Base-by-base conservation (phyloP, 345 rosid genomes). In the Eutrema japonicum region DNA sequence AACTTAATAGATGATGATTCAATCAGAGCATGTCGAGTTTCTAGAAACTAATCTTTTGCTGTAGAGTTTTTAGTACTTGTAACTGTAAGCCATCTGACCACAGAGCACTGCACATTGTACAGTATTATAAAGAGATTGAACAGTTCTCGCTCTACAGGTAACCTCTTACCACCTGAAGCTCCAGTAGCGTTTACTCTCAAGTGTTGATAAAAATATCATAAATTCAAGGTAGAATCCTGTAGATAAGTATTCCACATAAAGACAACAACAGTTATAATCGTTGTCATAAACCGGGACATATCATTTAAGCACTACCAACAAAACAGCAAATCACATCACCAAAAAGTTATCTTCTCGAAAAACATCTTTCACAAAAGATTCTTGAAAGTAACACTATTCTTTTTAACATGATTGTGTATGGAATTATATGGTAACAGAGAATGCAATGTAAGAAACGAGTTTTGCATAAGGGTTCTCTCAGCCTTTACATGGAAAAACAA, bases 291-390 rank as follows among this genome's bases (percentile, higher is more conserved):
- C 6, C 1, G 16, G 64, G 66, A 30, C 59, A 70, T 18, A 70
- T 61, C 76, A 70, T 56, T 63, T 56, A 56, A 42, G 42, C 51
- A 77, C 43, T 32, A 65, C 59, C 22, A 35, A 71, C 76, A 69
- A 77, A 77, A 77, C 63, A 71, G 36, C 72, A 49, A 35, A 65
- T 70, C 76, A 77, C 48, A 70, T 77, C 63, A 64, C 63, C 62
- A 56, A 56, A 49, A 37, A 33, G 2, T 57, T 58, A 32, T 6
- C 10, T 38, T 47, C 47, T 30, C 14, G 29, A 29, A 22, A 29
- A 26, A 13, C 26, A 0, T 13, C 10, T 43, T 57, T 43, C 46
- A 70, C 55, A 41, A 57, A 35, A 70, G 48, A 48, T 57, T 70
- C 54, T 48, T 70, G 66, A 55, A 64, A 76, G 53, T 9, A 70